Percentiles rank a stretch among this genome's conserved stretches.
Conservation (phyloP, 495 filamentous ascomycete species). For the Neurospora sp. region DNA sequence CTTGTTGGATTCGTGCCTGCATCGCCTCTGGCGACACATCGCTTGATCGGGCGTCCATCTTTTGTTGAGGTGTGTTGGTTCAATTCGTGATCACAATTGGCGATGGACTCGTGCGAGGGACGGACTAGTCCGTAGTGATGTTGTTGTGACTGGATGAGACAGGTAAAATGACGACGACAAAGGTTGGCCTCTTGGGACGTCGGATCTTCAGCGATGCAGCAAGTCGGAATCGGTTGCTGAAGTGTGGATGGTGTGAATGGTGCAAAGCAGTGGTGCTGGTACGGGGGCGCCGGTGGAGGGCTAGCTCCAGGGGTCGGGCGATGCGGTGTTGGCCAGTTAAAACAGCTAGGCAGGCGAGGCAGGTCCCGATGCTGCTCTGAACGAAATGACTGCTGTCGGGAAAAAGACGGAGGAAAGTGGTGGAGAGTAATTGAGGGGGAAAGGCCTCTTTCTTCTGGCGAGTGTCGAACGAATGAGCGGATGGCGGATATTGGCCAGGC, state of each 20-base stretch:
- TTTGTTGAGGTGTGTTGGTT: constrained; percentile 8
- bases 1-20: constrained; percentile 80
- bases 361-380: constrained; percentile 19
- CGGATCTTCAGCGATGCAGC: constrained; percentile 8
- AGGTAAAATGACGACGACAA: constrained; percentile 6
- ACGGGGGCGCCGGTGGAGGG: constrained; percentile 14
- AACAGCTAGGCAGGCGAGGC: constrained; percentile 16
- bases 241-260: not conserved
- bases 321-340: constrained; percentile 20
- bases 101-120: constrained; percentile 5
- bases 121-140: constrained; percentile 11
- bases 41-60: constrained; percentile 43
- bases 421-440: constrained; percentile 9
- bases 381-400: constrained; percentile 25
- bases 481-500: constrained; percentile 1
- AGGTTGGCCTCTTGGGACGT: constrained; percentile 18
- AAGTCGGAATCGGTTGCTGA: not conserved
- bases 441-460: constrained; percentile 2
- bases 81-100: constrained; percentile 15
- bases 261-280: not conserved
- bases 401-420: constrained; percentile 19
- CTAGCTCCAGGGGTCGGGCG: constrained; percentile 23
- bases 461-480: constrained; percentile 4
- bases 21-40: constrained; percentile 52
- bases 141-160: constrained; percentile 16